Conservation (phyloP, 768 basidiomycete species). For the Leucogyrophana mollusca region DNA sequence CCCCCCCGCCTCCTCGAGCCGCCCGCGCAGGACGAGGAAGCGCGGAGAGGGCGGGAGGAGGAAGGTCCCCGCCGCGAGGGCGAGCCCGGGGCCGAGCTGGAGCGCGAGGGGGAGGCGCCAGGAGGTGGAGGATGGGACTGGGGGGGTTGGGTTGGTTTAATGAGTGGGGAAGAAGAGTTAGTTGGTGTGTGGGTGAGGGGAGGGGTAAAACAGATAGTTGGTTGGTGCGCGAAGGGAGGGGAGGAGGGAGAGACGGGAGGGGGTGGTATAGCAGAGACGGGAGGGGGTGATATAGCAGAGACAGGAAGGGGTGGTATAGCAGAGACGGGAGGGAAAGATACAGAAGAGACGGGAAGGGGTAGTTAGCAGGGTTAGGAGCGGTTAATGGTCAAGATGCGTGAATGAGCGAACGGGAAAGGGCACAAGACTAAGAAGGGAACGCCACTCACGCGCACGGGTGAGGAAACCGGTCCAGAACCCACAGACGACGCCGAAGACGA, state of each 20-base stretch:
- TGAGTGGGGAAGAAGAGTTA: too few relatives aligned
- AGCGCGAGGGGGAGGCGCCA: conserved; percentile 79
- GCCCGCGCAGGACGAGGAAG: conserved; percentile 47
- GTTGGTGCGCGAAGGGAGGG: too few relatives aligned
- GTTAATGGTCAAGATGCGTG: too few relatives aligned
- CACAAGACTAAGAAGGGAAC: background rate
- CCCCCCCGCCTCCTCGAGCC: conserved; percentile 63
- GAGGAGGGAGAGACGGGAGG: too few relatives aligned
- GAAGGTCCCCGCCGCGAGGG: conserved; percentile 60
- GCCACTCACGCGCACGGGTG: conserved; percentile 57
- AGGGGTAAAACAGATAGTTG: too few relatives aligned
- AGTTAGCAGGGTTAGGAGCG: background rate
- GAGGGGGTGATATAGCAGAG: too few relatives aligned
- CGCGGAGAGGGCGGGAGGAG: conserved; percentile 50
- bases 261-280: too few relatives aligned
- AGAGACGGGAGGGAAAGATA: too few relatives aligned
- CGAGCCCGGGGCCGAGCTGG: conserved; percentile 67
- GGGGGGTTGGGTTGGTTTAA: too few relatives aligned
- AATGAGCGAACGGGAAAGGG: too few relatives aligned
- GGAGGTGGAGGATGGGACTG: conserved; percentile 62
- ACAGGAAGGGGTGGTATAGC: too few relatives aligned
- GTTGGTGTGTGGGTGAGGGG: too few relatives aligned
- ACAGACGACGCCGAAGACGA: conserved; percentile 77
- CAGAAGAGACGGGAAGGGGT: background rate
- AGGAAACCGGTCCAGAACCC: conserved; percentile 83